Percentiles rank a stretch among this genome's conserved stretches.
These are phyloP conservation scores for Starmerella gropengiesseri DNA, from an alignment of 805 yeast genomes.

Conservation along the genomic window DNA sequence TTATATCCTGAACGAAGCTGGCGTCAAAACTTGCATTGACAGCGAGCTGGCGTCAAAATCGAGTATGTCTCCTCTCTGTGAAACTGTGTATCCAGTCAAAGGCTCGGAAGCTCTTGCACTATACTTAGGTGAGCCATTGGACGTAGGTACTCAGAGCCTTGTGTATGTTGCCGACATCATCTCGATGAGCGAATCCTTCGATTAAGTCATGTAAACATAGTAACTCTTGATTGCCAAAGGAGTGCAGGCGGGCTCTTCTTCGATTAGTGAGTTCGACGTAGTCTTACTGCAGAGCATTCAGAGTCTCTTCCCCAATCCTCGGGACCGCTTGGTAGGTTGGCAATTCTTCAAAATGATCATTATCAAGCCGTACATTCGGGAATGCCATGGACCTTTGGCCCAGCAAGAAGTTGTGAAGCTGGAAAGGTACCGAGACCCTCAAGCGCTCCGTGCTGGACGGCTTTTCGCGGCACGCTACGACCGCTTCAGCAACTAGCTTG, in stretches of 20 bases:
- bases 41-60: too few species aligned
- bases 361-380: neutral
- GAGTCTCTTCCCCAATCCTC: slow-evolving; percentile 7
- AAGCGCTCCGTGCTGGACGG: slow-evolving; percentile 7
- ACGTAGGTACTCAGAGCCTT: neutral
- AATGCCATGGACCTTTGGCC: neutral
- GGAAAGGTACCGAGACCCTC: slow-evolving; percentile 11
- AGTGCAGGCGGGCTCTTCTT: neutral
- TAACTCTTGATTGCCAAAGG: neutral
- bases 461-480: slow-evolving; percentile 14
- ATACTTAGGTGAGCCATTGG: neutral
- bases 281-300: neutral
- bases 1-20: too few species aligned
- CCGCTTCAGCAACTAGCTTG: slow-evolving; percentile 14
- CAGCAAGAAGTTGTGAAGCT: slow-evolving; percentile 8
- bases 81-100: neutral
- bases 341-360: slow-evolving; percentile 1
- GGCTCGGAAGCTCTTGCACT: neutral
- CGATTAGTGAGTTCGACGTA: neutral
- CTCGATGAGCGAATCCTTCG: neutral
- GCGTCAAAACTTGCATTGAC: too few species aligned
- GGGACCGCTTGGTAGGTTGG: slow-evolving; percentile 11
- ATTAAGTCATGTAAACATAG: neutral
- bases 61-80: neutral
- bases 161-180: slow-evolving; percentile 2